Percentiles rank a stretch among this genome's conserved stretches.
These are phyloP conservation scores for Cordyceps cicadae DNA, from an alignment of 2,329 filamentous ascomycete species.

Conservation along the genomic window DNA sequence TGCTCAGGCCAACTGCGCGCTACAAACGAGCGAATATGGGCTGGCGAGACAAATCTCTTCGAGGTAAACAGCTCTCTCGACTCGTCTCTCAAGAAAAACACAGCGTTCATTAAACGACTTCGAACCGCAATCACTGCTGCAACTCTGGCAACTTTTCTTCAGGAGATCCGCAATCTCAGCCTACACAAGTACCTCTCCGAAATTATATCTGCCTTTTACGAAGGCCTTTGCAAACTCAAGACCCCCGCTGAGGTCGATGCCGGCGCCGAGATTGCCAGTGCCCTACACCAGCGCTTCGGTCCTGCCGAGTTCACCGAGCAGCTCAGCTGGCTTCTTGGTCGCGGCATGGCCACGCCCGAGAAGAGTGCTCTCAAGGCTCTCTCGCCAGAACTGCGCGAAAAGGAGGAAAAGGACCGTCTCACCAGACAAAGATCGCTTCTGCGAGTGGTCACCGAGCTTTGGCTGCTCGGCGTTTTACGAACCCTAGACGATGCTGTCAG, in stretches of 20 bases:
- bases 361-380: conserved; percentile 73
- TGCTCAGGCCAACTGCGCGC: conserved; percentile 75
- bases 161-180: conserved; percentile 83
- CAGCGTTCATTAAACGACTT: conserved; percentile 92
- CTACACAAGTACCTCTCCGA: conserved; percentile 95
- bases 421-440: conserved; percentile 77
- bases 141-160: conserved; percentile 73
- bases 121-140: conserved; percentile 79
- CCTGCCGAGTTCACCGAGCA: conserved; percentile 84
- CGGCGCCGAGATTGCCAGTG: conserved; percentile 86
- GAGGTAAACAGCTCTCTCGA: conserved; percentile 72
- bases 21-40: conserved; percentile 81
- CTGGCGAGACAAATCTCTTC: conserved; percentile 82
- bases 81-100: conserved; percentile 96
- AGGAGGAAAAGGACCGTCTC: conserved; percentile 91
- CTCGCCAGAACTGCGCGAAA: conserved; percentile 73
- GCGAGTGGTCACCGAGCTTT: conserved; percentile 87
- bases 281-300: conserved; percentile 92
- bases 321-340: conserved; percentile 84
- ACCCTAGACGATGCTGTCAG: conserved; percentile 63
- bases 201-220: conserved; percentile 91
- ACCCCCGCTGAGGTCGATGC: conserved; percentile 84
- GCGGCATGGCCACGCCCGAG: conserved; percentile 84
- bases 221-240: conserved; percentile 87
- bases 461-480: conserved; percentile 81